Conservation (phyloP, 345 rosid genomes). For the Combretum micranthum region DNA sequence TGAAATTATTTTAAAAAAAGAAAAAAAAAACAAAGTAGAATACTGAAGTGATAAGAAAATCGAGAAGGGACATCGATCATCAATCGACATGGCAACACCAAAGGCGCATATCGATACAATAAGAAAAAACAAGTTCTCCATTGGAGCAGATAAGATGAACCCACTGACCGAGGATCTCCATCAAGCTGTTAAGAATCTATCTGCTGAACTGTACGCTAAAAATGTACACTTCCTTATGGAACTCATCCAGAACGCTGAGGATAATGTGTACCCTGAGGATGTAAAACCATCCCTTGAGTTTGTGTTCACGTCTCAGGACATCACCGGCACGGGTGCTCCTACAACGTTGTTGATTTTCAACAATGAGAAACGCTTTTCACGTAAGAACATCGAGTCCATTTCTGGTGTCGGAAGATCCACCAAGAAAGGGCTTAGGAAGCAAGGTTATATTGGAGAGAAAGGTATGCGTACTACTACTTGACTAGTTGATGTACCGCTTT, state of each 20-base stretch:
- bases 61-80: too few relatives aligned
- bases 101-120: constrained; percentile 47
- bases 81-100: constrained; percentile 6
- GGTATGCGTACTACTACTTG: constrained; percentile 25
- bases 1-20: too few relatives aligned
- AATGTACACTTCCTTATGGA: constrained; percentile 77
- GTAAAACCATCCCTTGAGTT: constrained; percentile 72
- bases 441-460: constrained; percentile 76
- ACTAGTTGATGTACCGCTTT: background rate
- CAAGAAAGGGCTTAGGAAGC: constrained; percentile 55
- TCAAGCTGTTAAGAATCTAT: constrained; percentile 50
- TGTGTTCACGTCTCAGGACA: constrained; percentile 58
- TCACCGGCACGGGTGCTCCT: constrained; percentile 58
- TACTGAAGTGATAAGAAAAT: too few relatives aligned
- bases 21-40: too few relatives aligned
- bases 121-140: constrained; percentile 37
- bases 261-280: constrained; percentile 52
- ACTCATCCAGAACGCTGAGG: constrained; percentile 75
- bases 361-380: constrained; percentile 59
- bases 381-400: constrained; percentile 53
- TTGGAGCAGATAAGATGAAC: constrained; percentile 39
- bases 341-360: constrained; percentile 62
- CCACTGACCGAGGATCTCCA: constrained; percentile 50
- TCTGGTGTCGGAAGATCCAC: constrained; percentile 65
- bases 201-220: constrained; percentile 63